phyloP scores from a whole-genome alignment of 2,329 filamentous ascomycete genomes.

The Colletotrichum melonis region DNA sequence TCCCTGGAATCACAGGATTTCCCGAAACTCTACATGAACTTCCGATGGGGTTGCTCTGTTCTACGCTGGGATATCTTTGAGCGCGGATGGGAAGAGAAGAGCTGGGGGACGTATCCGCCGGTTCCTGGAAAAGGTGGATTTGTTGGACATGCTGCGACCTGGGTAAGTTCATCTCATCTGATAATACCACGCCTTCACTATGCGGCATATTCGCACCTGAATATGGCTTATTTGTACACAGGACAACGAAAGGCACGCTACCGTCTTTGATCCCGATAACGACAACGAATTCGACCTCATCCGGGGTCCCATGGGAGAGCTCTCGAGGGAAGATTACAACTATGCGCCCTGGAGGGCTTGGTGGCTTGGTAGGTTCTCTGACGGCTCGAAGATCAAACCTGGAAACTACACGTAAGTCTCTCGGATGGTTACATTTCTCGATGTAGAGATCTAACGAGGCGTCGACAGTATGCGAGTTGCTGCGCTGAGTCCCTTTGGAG shows the following conservation, averaged over 20 bases:
- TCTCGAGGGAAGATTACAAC: slow-evolving; percentile 12
- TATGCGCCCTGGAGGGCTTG: slow-evolving; percentile 16
- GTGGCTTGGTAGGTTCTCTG: slow-evolving; percentile 29
- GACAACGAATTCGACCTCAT: slow-evolving; percentile 26
- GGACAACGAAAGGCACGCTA: slow-evolving; percentile 7
- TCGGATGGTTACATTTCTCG: rapidly evolving
- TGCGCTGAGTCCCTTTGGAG: slow-evolving; percentile 30
- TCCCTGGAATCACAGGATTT: slow-evolving; percentile 24
- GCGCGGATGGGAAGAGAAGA: slow-evolving; percentile 48
- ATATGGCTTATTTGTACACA: background rate
- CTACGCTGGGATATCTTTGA: slow-evolving; percentile 48
- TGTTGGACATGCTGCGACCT: slow-evolving; percentile 45
- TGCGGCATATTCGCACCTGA: background rate
- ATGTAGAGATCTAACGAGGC: background rate
- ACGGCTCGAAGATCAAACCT: slow-evolving; percentile 20
- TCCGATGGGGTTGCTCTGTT: slow-evolving; percentile 22
- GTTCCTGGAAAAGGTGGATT: slow-evolving; percentile 49
- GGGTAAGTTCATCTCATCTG: slow-evolving; percentile 1
- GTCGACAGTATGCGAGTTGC: slow-evolving; percentile 25
- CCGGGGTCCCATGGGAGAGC: slow-evolving; percentile 9
- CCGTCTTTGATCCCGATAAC: slow-evolving; percentile 14
- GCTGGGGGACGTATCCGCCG: slow-evolving; percentile 54
- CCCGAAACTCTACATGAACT: slow-evolving; percentile 7
- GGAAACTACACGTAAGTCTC: slow-evolving; percentile 31
- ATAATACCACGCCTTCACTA: background rate